Base-by-base conservation (phyloP, 2,329 filamentous ascomycete species). In the Colletotrichum zoysiae region DNA sequence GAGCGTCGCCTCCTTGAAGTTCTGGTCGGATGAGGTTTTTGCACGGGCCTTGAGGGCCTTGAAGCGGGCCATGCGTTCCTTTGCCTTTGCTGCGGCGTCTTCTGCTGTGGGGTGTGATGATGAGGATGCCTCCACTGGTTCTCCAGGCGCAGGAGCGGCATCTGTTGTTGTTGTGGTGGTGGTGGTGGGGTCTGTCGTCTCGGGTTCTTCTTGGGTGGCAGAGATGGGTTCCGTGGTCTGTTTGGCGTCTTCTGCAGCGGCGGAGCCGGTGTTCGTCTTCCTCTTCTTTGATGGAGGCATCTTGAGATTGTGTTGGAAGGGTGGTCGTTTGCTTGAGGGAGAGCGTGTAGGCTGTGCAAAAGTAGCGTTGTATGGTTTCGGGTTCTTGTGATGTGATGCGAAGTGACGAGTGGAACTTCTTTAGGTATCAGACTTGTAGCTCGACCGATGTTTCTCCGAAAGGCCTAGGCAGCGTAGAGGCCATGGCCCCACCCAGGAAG, bases 31-130 rank as follows among this genome's bases (percentile, higher is more conserved):
- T 0, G 91, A 93, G 70, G 87, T 86, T 86, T 95, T 91, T 61
- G 93, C 92, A 77, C 94, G 92, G 35, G 93, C 93, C 82, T 97
- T 91, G 20, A 98, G 90, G 4, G 93, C 92, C 80, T 95, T 95
- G 86, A 98, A 98, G 75, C 93, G 91, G 61, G 93, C 93, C 81
- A 91, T 85, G 67, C 94, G 90, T 67, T 95, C 92, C 76, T 89
- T 84, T 40, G 88, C 84, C 76, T 88, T 87, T 38, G 80, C 76
- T 23, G 82, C 77, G n/a, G 83, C 81, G 60, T 67, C 59, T 42
- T 76, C 69, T 38, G 70, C 30, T 23, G 70, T 66, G 38, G 75
- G 42, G 44, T 53, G 66, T 20, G 74, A 59, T 46, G 76, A 51
- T 48, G 73, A 64, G 11, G 74, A 56, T 44, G 76, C 50, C 35